Conservation (phyloP, 2,329 filamentous ascomycete species). For the Lecanoromycetidae sp. region DNA sequence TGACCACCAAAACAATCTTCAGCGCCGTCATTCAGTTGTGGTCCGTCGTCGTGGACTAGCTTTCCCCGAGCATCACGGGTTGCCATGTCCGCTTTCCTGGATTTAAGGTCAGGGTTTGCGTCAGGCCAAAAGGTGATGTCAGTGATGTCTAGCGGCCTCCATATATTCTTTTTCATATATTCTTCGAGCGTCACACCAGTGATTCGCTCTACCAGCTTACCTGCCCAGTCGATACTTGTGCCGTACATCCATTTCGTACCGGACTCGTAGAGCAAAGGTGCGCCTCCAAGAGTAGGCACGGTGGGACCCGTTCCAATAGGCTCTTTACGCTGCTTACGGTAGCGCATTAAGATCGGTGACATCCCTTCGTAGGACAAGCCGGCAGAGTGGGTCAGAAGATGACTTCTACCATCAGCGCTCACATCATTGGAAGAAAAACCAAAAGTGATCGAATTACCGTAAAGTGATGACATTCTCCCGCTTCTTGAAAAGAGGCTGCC, state of each 20-base stretch:
- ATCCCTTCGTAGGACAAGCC: constrained; percentile 12
- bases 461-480: background rate
- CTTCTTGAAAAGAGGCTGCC: constrained; percentile 1
- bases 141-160: background rate
- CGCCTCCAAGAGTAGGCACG: background rate
- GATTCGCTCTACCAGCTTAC: constrained; percentile 21
- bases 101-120: constrained; percentile 6
- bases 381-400: constrained; percentile 16
- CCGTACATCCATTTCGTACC: constrained; percentile 8
- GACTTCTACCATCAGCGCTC: constrained; percentile 2
- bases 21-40: constrained; percentile 1
- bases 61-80: constrained; percentile 3
- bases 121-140: constrained; percentile 11
- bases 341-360: constrained; percentile 2
- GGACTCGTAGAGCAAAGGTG: constrained; percentile 10
- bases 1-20: constrained; percentile 21
- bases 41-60: background rate
- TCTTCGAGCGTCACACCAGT: constrained; percentile 7
- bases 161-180: constrained; percentile 10
- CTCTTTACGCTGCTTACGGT: background rate
- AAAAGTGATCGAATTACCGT: background rate
- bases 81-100: constrained; percentile 2
- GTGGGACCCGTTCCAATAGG: background rate
- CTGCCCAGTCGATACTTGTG: constrained; percentile 8
- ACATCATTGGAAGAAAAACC: background rate